Conservation (phyloP, 202 grass and related monocot species). For the Panicum virgatum region DNA sequence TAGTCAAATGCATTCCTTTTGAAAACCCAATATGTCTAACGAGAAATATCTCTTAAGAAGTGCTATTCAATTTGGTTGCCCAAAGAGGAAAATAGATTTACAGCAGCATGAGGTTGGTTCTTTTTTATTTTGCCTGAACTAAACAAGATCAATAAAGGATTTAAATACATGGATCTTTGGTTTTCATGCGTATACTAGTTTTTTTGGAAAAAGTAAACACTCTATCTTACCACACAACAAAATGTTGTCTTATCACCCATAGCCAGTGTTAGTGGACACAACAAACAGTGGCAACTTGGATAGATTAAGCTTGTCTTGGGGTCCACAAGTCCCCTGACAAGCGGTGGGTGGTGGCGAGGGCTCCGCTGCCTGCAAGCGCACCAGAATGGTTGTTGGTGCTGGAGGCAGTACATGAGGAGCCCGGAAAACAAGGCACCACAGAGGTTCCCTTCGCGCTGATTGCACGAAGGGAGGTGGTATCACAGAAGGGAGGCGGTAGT, state of each 20-base stretch:
- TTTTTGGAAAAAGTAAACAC: background rate
- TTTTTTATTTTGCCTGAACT: constrained; percentile 9
- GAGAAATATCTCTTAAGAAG: background rate
- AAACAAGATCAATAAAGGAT: constrained; percentile 20
- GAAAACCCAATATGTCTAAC: background rate
- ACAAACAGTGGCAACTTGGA: background rate
- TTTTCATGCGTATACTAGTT: constrained; percentile 22
- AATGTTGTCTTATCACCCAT: background rate
- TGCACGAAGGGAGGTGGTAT: background rate
- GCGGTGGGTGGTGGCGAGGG: background rate
- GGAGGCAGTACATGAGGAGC: background rate
- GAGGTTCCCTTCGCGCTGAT: background rate
- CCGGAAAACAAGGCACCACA: background rate
- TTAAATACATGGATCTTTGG: constrained; percentile 4
- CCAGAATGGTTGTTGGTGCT: background rate
- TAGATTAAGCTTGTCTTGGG: background rate
- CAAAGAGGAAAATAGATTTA: background rate
- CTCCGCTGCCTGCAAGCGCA: background rate
- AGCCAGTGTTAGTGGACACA: background rate
- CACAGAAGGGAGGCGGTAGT: background rate
- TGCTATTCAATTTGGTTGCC: constrained; percentile 5
- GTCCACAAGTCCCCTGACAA: background rate
- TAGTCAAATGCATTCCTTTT: constrained; percentile 21
- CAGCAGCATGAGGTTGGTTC: background rate
- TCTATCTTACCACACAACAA: background rate